A percentile compares a stretch with the other conserved stretches of the same genome.
These are phyloP conservation scores for Plasmodium vivax DNA, from an alignment of 169 alveolate genomes.

Conservation along the genomic window DNA sequence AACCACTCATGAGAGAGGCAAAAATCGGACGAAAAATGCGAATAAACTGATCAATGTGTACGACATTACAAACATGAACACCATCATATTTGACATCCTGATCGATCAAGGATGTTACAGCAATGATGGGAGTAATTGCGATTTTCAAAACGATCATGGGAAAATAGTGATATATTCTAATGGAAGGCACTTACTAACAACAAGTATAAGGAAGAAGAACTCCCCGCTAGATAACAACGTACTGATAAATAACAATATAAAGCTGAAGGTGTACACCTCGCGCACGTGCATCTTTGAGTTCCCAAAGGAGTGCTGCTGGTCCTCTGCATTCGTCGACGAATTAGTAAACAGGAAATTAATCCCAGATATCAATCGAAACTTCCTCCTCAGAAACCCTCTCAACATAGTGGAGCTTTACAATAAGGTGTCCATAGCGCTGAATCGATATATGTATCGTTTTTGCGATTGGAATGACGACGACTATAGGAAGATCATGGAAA, in stretches of 20 bases:
- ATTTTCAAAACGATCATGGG: slow-evolving; percentile 24
- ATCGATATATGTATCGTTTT: slow-evolving; percentile 67
- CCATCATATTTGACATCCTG: slow-evolving; percentile 67
- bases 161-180: slow-evolving; percentile 70
- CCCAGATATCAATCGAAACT: slow-evolving; percentile 41
- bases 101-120: slow-evolving; percentile 72
- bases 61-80: slow-evolving; percentile 72
- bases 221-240: slow-evolving; percentile 1
- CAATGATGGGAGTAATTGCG: slow-evolving; percentile 19
- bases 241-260: slow-evolving; percentile 16
- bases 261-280: slow-evolving; percentile 57
- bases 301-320: slow-evolving; percentile 70
- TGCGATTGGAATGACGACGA: slow-evolving; percentile 60
- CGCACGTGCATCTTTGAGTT: slow-evolving; percentile 68
- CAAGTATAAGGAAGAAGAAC: slow-evolving; percentile 39
- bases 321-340: slow-evolving; percentile 69
- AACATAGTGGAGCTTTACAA: slow-evolving; percentile 70
- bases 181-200: slow-evolving; percentile 67
- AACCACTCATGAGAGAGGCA: not conserved
- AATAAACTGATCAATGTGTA: slow-evolving; percentile 59
- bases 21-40: not conserved
- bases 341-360: slow-evolving; percentile 65
- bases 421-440: slow-evolving; percentile 65
- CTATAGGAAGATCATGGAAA: slow-evolving; percentile 53
- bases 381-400: slow-evolving; percentile 58